phyloP scores from a whole-genome alignment of 768 basidiomycete species.

The Trametes gibbosa region DNA sequence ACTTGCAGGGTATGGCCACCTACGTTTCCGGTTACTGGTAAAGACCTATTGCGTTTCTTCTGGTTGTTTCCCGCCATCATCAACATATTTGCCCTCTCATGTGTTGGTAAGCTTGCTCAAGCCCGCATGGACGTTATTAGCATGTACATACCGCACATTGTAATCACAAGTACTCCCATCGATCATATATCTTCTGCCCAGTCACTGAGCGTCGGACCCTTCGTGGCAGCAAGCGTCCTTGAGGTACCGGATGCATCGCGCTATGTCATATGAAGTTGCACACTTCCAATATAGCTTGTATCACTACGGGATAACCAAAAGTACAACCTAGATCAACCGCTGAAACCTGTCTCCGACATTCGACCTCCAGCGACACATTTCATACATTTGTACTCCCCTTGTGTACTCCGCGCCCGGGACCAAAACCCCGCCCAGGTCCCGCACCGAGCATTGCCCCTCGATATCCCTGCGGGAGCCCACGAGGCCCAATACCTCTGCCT shows the following conservation, averaged over 20 bases:
- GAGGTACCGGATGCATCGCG: too few species aligned
- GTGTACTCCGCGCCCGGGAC: not conserved
- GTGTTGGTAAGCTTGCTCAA: too few species aligned
- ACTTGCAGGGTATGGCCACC: slow-evolving; percentile 38
- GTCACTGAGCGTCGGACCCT: too few species aligned
- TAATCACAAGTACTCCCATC: not conserved
- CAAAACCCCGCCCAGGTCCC: not conserved
- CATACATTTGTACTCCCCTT: not conserved
- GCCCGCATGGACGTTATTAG: not conserved
- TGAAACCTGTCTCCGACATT: too few species aligned
- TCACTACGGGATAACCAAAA: not conserved
- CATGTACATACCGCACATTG: not conserved
- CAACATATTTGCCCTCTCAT: not conserved
- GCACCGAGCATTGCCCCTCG: not conserved
- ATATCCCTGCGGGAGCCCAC: not conserved
- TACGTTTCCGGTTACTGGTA: slow-evolving; percentile 19
- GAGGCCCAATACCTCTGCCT: not conserved
- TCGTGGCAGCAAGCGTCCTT: too few species aligned
- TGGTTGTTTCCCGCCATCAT: not conserved
- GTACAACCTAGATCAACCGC: not conserved
- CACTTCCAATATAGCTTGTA: too few species aligned
- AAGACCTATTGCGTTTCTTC: not conserved
- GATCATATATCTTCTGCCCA: not conserved
- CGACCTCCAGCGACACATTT: not conserved
- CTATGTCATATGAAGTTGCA: too few species aligned